Evolutionary conservation across 176 grass and related monocot genomes (phyloP), one percentile per base, ranked within the genome.

Genomic region (Chloris gayana): DNA sequence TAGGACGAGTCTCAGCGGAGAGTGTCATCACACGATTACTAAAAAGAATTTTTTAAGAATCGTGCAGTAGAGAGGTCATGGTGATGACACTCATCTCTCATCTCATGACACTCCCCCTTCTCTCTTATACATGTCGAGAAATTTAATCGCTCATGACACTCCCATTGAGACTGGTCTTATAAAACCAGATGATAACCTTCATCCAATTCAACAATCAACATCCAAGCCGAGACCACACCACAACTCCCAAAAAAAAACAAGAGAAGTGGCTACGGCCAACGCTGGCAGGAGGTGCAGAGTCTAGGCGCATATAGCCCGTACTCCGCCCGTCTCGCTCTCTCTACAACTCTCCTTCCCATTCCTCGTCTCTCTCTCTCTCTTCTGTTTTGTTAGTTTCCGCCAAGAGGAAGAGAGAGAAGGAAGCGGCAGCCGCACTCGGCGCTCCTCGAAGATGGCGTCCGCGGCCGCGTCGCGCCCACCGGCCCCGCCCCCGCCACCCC

Each of bases 401-500:
- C 76, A 30, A 71, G 6, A 1, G 39, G 34, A 46, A 65, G 64
- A 41, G 11, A 17, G 47, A 10, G 13, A 18, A 19, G 15, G 67
- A 24, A 69, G 67, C 24, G 7, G 22, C 18, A 31, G 14, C 0
- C 14, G 24, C 13, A 3, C 3, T 4, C 29, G 29, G 11, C 46
- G 70, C 29, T 1, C 34, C 70, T 27, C 72, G 61, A 80, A 54
- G 4, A 86, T 88, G 74, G 78, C 86, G 0, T 87, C 87, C 25
- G 82, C 91, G 29, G 79, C 91, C 12, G 82, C 54, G 53, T 73
- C 67, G 85, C 93, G 82, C 22, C 89, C 87, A 34, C 87, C 83
- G 69, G 87, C 83, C 6, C 87, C 79, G 39, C 75, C 87, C 1
- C 66, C 86, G 29, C 81, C 63, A 3, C 59, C 75, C 0, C 59